Conservation (phyloP, 169 alveolate species). For the Plasmodium coatneyi region DNA sequence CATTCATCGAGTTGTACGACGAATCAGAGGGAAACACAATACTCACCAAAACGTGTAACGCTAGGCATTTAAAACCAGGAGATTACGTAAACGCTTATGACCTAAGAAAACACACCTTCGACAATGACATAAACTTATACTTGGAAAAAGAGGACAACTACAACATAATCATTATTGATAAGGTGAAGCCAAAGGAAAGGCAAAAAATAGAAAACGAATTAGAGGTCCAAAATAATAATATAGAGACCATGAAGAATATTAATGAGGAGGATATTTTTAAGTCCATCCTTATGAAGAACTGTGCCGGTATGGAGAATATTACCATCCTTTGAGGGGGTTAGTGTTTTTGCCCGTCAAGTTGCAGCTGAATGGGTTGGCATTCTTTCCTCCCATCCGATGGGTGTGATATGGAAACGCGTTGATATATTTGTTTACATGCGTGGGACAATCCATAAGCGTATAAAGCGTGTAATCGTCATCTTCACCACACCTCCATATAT, state of each 20-base stretch:
- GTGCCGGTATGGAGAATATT: slow-evolving; percentile 40
- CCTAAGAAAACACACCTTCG: slow-evolving; percentile 61
- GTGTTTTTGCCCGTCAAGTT: not conserved
- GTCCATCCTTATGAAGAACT: slow-evolving; percentile 14
- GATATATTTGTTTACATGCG: not conserved
- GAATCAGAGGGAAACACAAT: slow-evolving; percentile 60
- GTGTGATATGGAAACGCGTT: not conserved
- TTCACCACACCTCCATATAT: not conserved
- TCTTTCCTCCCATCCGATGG: not conserved
- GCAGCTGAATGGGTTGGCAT: not conserved
- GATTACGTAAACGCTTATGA: slow-evolving; percentile 74
- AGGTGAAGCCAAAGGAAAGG: slow-evolving; percentile 55
- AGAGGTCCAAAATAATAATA: slow-evolving; percentile 40
- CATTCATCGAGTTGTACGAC: slow-evolving; percentile 61
- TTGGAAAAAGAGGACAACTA: slow-evolving; percentile 63
- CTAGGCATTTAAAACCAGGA: slow-evolving; percentile 65
- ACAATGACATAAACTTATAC: slow-evolving; percentile 28
- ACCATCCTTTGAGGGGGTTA: not conserved
- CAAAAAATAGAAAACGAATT: slow-evolving; percentile 52
- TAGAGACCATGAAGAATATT: slow-evolving; percentile 48
- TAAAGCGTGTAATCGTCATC: not conserved
- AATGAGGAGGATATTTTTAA: slow-evolving; percentile 48
- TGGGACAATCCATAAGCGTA: not conserved
- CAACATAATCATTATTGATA: slow-evolving; percentile 61
- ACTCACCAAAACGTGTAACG: slow-evolving; percentile 68